Evolutionary conservation across 23 red algal species (phyloP), one percentile per base, ranked within the genome.

Genomic region (Cyanidiococcus yangmingshanensis): DNA sequence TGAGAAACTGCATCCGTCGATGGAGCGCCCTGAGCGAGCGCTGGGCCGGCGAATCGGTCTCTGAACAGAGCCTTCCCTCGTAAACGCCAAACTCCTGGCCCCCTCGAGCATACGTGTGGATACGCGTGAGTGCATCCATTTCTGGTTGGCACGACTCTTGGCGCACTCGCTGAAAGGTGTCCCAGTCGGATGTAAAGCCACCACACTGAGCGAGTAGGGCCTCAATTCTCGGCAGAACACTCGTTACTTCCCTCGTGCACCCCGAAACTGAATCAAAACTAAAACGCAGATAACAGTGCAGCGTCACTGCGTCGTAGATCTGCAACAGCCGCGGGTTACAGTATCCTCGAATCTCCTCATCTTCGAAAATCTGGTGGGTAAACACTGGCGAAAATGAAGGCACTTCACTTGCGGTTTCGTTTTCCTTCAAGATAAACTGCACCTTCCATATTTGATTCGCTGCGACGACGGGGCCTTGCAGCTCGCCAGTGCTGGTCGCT

Each of bases 1-100:
- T 71, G 3, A 71, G 63, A 30, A 71, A 71, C 63, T 71, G 63
- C 63, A 35, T 2, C 3, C 63, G 63, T 12, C n/a, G n/a, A 71
- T 71, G 63, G 3, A 71, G 32, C 63, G 63, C 63, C 3, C 63
- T 12, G 7, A 25, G n/a, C 3, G 63, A 12, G 16, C 16, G 16
- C 63, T 71, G n/a, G 7, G 63, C 63, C 12, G 63, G 63, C 15
- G 45, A 54, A 7, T 54, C 21, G 45, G 7, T 71, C 27, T 71
- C n/a, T 35, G n/a, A 71, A 71, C 21, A 71, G 3, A 35, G 63
- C 15, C 3, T 29, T 12, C 45, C 45, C 45, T 54, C 45, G 32
- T 7, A 71, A 7, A 71, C 27, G 63, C 3, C 32, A 35, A 32
- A 71, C 63, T 12, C 32, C 27, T 71, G 12, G 63, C 27, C 27